A percentile compares a stretch with the other conserved stretches of the same genome.
These are phyloP conservation scores for Leucocoprinus sp. DNA, from an alignment of 768 basidiomycete genomes.

Conservation along the genomic window DNA sequence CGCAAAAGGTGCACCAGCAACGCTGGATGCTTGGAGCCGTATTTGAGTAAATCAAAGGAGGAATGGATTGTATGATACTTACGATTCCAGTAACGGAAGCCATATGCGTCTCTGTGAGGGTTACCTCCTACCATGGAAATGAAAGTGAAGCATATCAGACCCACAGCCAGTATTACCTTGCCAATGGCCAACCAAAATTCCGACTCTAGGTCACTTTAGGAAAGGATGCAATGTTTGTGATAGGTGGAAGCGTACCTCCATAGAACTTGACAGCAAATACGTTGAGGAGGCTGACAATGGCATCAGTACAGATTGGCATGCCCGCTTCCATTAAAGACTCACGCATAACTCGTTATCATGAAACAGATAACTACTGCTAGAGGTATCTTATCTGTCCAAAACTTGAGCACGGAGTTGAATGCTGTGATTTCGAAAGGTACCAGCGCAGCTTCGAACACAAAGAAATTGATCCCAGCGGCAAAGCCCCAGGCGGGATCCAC, in stretches of 20 bases:
- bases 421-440: conserved; percentile 47
- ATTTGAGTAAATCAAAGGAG: neutral
- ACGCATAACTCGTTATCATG: conserved; percentile 36
- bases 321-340: conserved; percentile 9
- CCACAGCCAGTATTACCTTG: conserved; percentile 38
- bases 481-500: conserved; percentile 53
- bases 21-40: conserved; percentile 28
- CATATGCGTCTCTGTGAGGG: conserved; percentile 44
- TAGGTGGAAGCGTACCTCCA: conserved; percentile 28
- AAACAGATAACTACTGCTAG: conserved; percentile 35
- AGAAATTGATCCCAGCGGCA: conserved; percentile 50
- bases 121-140: conserved; percentile 57
- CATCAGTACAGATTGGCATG: neutral
- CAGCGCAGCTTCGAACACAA: conserved; percentile 37
- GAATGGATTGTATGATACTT: conserved; percentile 11
- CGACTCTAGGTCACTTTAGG: conserved; percentile 28
- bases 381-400: conserved; percentile 47
- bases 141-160: conserved; percentile 47
- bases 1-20: conserved; percentile 44
- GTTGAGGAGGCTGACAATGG: conserved; percentile 30
- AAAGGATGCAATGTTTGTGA: neutral
- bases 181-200: conserved; percentile 50
- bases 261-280: conserved; percentile 42
- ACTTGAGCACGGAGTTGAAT: conserved; percentile 43
- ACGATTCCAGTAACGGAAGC: conserved; percentile 48